phyloP scores from a whole-genome alignment of 1,139 yeast genomes.

The Kazachstania sp. region DNA sequence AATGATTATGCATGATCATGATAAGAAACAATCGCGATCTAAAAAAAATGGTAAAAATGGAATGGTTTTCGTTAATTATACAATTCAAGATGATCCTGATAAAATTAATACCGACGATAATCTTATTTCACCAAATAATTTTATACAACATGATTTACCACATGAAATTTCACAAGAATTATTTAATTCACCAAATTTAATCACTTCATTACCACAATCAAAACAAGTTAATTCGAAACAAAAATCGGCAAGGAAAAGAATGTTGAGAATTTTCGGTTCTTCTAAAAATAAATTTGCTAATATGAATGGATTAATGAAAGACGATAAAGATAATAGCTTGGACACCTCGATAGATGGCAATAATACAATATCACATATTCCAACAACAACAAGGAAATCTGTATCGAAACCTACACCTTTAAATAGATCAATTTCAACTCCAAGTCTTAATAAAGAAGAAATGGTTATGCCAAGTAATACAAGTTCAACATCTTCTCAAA shows the following conservation, averaged over 20 bases:
- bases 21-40: slow-evolving; percentile 10
- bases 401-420: slow-evolving; percentile 1
- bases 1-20: slow-evolving; percentile 22
- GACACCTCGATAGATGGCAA: not conserved
- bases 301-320: not conserved
- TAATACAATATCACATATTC: not conserved
- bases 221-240: slow-evolving; percentile 1
- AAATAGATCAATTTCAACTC: slow-evolving; percentile 8
- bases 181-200: not conserved
- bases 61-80: slow-evolving; percentile 31
- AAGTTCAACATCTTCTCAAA: slow-evolving; percentile 1
- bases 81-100: slow-evolving; percentile 24
- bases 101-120: slow-evolving; percentile 1
- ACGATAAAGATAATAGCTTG: not conserved
- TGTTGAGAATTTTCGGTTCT: slow-evolving; percentile 28
- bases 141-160: not conserved
- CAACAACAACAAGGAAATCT: not conserved
- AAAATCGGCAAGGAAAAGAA: slow-evolving; percentile 25
- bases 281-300: slow-evolving; percentile 7
- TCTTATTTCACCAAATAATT: not conserved
- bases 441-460: slow-evolving; percentile 4
- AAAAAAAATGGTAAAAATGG: slow-evolving; percentile 21
- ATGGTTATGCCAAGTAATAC: slow-evolving; percentile 5
- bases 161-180: not conserved
- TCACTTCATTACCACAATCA: not conserved